phyloP scores from a whole-genome alignment of 371 early-diverging fungal genomes.

The Mortierella sp. region DNA sequence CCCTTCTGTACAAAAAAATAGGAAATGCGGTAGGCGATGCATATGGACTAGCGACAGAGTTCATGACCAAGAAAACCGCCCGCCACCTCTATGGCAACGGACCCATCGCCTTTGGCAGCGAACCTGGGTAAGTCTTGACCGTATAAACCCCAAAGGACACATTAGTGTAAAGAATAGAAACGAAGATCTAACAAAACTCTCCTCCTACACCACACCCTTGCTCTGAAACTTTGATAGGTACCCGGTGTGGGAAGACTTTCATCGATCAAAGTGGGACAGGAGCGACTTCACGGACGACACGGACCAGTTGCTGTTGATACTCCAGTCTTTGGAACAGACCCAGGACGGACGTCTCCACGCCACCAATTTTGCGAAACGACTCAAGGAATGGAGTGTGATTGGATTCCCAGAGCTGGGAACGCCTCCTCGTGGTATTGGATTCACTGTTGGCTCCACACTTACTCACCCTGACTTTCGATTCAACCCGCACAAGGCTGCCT shows the following conservation, averaged over 20 bases:
- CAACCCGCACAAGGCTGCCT: slow-evolving; percentile 61
- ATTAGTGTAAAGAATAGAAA: neutral
- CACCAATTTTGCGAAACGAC: slow-evolving; percentile 64
- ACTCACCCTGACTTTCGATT: slow-evolving; percentile 60
- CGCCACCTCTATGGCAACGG: slow-evolving; percentile 67
- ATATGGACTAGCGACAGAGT: slow-evolving; percentile 78
- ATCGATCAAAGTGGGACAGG: slow-evolving; percentile 57
- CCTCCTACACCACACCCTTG: neutral
- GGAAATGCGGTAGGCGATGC: slow-evolving; percentile 81
- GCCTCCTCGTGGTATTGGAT: slow-evolving; percentile 68
- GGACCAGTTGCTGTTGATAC: slow-evolving; percentile 73
- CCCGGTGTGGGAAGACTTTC: slow-evolving; percentile 58
- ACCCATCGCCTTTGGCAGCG: slow-evolving; percentile 72
- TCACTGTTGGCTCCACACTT: slow-evolving; percentile 66
- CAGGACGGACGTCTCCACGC: slow-evolving; percentile 67
- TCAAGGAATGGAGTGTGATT: slow-evolving; percentile 64
- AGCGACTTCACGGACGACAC: slow-evolving; percentile 81
- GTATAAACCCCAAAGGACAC: neutral
- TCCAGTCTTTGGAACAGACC: slow-evolving; percentile 65
- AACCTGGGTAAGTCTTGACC: slow-evolving; percentile 52
- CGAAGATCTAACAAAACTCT: too few relatives aligned
- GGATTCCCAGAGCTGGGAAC: slow-evolving; percentile 71
- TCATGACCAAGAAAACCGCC: slow-evolving; percentile 66
- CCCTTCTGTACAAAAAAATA: slow-evolving; percentile 20
- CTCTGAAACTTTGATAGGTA: slow-evolving; percentile 26